Evolutionary conservation across 2,329 filamentous ascomycete species (phyloP), one percentile per base, ranked within the genome.

Genomic region (Chaetothyriales sp.): DNA sequence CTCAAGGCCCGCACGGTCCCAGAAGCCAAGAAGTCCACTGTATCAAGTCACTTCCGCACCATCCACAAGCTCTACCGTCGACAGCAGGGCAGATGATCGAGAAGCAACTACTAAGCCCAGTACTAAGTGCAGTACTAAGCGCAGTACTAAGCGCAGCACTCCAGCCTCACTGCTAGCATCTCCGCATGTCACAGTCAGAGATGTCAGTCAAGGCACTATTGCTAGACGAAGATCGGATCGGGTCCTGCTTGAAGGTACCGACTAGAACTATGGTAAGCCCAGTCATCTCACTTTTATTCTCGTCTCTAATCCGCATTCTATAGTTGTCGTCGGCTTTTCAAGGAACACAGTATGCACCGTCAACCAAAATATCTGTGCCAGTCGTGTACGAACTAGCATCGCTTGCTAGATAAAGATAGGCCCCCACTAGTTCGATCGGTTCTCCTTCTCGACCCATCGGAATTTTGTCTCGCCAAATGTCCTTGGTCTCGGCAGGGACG

Each of bases 361-460:
- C 86, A 47, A 89, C 77, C 56, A 86, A 70, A 54, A 92, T 73
- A 65, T 89, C 83, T 8, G 77, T 73, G 0, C 81, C 87, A 7
- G 86, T 94, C 18, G 83, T 88, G 69, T 88, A 94, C 50, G 81
- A 85, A n/a, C 83, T 79, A 3, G 86, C 86, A 67, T 94, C 86
- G 13, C 82, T 86, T 18, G 85, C 84, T 52, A 94, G 73, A 68
- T 89, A 92, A 47, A 94, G 69, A 66, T 85, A 94, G 18, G 83
- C 83, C 18, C 86, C 88, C 72, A 90, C 89, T 60, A 94, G 74
- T 72, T 94, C 87, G 54, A 80, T 77, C 2, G 79, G 72, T 58
- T 81, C 74, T 8, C 83, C 87, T 64, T 89, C 83, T 58, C 87
- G 65, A 70, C 80, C 85, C 81, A 92, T 85, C 8, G 85, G 85